Base-by-base conservation (phyloP, 495 filamentous ascomycete genomes). In the Neurospora pannonica region DNA sequence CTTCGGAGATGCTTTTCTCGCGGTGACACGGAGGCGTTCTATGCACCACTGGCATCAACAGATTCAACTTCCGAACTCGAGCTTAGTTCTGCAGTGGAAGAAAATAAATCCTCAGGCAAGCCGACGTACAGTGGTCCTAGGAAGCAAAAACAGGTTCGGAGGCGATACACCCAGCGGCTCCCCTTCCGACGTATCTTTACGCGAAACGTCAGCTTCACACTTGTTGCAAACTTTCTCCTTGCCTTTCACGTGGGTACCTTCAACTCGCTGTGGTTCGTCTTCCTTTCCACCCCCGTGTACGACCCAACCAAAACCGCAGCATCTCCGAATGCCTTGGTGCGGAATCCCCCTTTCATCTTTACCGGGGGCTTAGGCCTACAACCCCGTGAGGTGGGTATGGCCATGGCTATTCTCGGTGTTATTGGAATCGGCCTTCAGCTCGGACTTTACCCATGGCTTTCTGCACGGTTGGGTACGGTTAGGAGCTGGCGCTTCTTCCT, bases 181-280 rank as follows among this genome's bases (percentile, higher is more conserved):
- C 87, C 92, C 9, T 93, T 95, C 84, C 86, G 88, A 28, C 87
- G 88, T 36, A 93, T 97, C 74, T 96, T 93, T 86, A 96, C 93
- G 3, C 87, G 87, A 71, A 95, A 95, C 76, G 90, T 97, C 31
- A 72, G 77, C 17, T 79, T 80, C 75, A 94, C 93, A 2, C 83
- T 96, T 4, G 67, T 90, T 15, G 87, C 91, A 2, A 90, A 92
- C 80, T 91, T 87, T 62, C 86, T 94, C 75, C 86, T 96, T 72
- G 89, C 91, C 46, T 89, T 92, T 78, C 92, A 94, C 77, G 87
- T 94, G 81, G 92, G 91, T 74, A 93, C 92, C 60, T 96, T 95
- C 86, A 93, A 93, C 81, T 92, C 90, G 70, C 87, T 95, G 67
- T 95, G 92, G 92, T 92, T 92, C 74, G 87, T 93, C 73, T 95